Conservation (phyloP, 129 eudicot species). For the Escallonia rubra region DNA sequence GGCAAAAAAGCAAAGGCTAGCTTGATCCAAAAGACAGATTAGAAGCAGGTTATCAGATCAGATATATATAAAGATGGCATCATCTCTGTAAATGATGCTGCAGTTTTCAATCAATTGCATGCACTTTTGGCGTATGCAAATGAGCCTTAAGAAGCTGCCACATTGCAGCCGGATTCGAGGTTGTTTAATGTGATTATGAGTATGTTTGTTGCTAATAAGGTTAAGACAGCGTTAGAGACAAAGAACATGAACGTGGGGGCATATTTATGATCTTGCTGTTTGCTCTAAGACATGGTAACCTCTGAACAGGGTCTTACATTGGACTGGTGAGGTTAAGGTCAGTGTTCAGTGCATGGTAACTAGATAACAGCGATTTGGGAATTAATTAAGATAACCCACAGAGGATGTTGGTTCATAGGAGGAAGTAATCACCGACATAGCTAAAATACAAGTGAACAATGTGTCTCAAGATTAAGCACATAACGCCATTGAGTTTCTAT, state of each 20-base stretch:
- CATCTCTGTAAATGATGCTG: not conserved
- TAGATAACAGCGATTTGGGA: too few relatives aligned
- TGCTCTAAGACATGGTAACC: too few relatives aligned
- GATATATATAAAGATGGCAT: not conserved
- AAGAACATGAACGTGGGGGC: constrained; percentile 7
- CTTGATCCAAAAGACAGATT: not conserved
- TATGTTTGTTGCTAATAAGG: not conserved
- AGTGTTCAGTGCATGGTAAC: too few relatives aligned
- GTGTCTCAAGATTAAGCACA: too few relatives aligned
- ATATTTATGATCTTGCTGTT: not conserved
- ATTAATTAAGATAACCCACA: too few relatives aligned
- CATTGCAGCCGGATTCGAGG: not conserved
- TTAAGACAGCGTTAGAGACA: not conserved
- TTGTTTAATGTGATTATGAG: too few relatives aligned
- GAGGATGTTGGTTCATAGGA: too few relatives aligned
- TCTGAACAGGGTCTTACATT: too few relatives aligned
- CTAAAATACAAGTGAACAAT: too few relatives aligned
- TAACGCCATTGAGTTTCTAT: too few relatives aligned
- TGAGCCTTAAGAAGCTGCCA: not conserved
- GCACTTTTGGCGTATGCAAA: not conserved
- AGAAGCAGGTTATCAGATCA: not conserved
- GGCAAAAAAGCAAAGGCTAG: not conserved
- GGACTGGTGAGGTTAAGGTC: too few relatives aligned
- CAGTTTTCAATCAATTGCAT: not conserved
- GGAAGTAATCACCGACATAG: too few relatives aligned